A percentile compares a stretch with the other conserved stretches of the same genome.
Conservation (phyloP, 2,329 filamentous ascomycete species). For the Penicillium sclerotigenum region DNA sequence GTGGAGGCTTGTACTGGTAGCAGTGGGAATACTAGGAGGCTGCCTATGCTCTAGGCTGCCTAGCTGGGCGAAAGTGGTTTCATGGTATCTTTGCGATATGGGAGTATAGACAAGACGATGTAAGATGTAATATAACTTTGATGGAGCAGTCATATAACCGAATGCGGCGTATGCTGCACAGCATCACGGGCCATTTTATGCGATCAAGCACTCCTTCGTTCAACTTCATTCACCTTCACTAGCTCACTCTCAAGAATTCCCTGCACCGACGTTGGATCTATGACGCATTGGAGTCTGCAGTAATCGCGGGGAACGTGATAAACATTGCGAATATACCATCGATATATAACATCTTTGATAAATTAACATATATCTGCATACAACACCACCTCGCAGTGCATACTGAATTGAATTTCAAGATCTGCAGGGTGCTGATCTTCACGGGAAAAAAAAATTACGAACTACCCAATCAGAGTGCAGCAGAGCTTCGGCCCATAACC, state of each 20-base stretch:
- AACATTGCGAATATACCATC: slow-evolving; percentile 14
- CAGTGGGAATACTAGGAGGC: slow-evolving; percentile 14
- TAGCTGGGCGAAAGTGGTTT: not conserved
- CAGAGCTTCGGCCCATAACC: not conserved
- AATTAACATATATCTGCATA: not conserved
- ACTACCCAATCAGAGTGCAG: not conserved
- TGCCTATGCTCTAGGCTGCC: slow-evolving; percentile 8
- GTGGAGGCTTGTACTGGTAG: slow-evolving; percentile 20
- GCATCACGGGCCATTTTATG: not conserved
- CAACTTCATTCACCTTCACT: not conserved
- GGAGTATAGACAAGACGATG: not conserved
- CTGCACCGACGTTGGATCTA: slow-evolving; percentile 13
- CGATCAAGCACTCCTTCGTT: not conserved
- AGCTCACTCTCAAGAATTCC: slow-evolving; percentile 7
- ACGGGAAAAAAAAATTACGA: not conserved
- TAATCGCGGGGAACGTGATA: slow-evolving; percentile 7
- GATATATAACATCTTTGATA: not conserved
- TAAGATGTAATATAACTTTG: not conserved
- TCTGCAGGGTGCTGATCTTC: not conserved
- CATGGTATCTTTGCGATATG: not conserved
- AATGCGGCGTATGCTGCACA: not conserved
- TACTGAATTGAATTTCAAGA: not conserved
- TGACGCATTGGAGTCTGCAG: slow-evolving; percentile 10
- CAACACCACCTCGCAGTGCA: not conserved
- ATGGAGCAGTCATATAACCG: not conserved